Conservation (phyloP, 1,284 basidiomycete species). For the Cerrena zonata region DNA sequence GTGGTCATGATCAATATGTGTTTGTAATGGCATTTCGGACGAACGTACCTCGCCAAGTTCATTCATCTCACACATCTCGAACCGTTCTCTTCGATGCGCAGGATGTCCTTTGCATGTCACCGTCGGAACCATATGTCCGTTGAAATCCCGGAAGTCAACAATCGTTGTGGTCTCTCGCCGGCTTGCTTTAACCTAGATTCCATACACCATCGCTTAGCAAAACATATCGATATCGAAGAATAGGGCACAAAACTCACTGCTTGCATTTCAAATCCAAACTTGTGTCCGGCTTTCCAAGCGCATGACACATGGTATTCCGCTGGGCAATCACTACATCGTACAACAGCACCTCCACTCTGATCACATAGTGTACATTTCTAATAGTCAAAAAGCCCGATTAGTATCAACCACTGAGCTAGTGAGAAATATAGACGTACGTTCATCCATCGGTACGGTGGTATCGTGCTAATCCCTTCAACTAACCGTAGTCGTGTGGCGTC, state of each 20-base stretch:
- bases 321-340: conserved; percentile 79
- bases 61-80: conserved; percentile 80
- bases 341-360: conserved; percentile 68
- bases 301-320: conserved; percentile 84
- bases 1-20: conserved; percentile 3
- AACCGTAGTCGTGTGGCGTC: conserved; percentile 66
- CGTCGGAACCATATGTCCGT: conserved; percentile 77
- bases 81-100: conserved; percentile 57
- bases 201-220: conserved; percentile 11
- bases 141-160: conserved; percentile 81
- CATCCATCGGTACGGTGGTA: conserved; percentile 61
- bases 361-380: conserved; percentile 65
- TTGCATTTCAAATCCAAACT: conserved; percentile 86
- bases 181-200: conserved; percentile 63
- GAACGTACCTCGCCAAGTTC: conserved; percentile 69
- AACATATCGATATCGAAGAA: conserved; percentile 5
- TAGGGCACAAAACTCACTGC: conserved; percentile 46
- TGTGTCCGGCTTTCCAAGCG: conserved; percentile 78
- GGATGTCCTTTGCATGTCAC: conserved; percentile 83
- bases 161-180: conserved; percentile 60
- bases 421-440: conserved; percentile 40
- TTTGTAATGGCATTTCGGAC: not conserved
- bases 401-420: not conserved
- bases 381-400: not conserved
- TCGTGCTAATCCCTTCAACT: conserved; percentile 82